Conservation (phyloP, 768 basidiomycete genomes). For the Podaxis sp. region DNA sequence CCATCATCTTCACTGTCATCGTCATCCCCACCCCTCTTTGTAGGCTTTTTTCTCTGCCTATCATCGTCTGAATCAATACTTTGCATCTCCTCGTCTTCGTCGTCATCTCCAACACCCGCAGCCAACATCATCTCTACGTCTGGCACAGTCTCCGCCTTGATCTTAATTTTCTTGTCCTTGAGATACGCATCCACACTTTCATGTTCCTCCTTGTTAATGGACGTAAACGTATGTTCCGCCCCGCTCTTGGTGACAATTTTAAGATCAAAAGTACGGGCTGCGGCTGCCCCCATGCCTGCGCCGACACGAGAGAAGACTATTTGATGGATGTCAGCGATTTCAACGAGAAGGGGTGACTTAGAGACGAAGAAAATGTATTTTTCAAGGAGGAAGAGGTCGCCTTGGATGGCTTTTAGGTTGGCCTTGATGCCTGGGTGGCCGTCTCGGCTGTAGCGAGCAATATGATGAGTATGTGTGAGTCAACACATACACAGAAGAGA, state of each 20-base stretch:
- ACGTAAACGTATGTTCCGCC: constrained; percentile 85
- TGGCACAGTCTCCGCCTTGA: constrained; percentile 94
- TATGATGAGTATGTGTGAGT: background rate
- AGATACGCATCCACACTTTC: constrained; percentile 82
- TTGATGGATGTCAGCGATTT: constrained; percentile 85
- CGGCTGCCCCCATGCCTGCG: constrained; percentile 72
- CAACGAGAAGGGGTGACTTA: constrained; percentile 88
- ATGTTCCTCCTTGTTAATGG: constrained; percentile 95
- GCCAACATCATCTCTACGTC: constrained; percentile 77
- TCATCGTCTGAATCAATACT: constrained; percentile 75
- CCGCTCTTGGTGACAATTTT: constrained; percentile 83
- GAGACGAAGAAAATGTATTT: constrained; percentile 98
- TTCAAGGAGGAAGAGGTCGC: constrained; percentile 96
- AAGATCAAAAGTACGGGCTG: constrained; percentile 91
- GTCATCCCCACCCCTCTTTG: constrained; percentile 50
- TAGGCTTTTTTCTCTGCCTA: constrained; percentile 46
- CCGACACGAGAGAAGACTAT: constrained; percentile 93
- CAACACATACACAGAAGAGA: constrained; percentile 8
- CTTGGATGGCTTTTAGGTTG: constrained; percentile 94
- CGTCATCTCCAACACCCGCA: constrained; percentile 59
- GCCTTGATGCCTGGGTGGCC: constrained; percentile 96
- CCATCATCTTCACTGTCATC: constrained; percentile 78
- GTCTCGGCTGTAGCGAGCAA: constrained; percentile 53
- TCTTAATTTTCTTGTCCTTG: constrained; percentile 84
- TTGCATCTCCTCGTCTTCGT: constrained; percentile 77